Evolutionary conservation across 768 basidiomycete species (phyloP), one percentile per base, ranked within the genome.

Genomic region (Psilocybe sp.): DNA sequence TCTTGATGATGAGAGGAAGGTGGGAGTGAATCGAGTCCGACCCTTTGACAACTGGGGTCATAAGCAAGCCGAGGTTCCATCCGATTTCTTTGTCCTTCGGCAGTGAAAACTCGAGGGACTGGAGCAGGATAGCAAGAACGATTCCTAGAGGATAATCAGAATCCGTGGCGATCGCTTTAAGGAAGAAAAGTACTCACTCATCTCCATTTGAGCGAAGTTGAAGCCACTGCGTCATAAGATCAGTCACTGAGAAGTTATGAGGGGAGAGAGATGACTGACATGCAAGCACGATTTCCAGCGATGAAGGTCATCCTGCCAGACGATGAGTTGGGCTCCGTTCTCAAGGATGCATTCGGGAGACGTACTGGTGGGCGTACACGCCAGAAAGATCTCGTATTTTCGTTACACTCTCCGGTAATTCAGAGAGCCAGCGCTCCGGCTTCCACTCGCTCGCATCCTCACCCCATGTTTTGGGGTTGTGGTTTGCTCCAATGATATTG

Each of bases 341-440:
- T 23, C 33, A 20, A 44, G 34, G 6, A 19, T 33, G 40, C 10
- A 5, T 2, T 3, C 5, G 28, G 31, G 9, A 19, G 13, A 54
- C 53, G 6, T 16, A 54, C 53, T 46, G 41, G 47, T 54, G 44
- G 3, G 48, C 44, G 40, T 59, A 63, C 8, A 63, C 49, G 2
- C 59, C 59, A 16, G 62, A 57, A 11, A 59, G 46, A 9, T 56
- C 57, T 11, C 75, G 73, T 12, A 69, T 55, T 32, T 43, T 52
- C 6, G 51, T 47, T 12, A 47, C 51, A 16, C 46, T 52, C 14
- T 65, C 57, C 2, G 72, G 74, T n/a, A 73, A 59, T 1, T 65
- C 62, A 1, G 60, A 58, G 4, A 75, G 56, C 69, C 69, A 75
- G 11, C 72, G 64, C 45, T 72, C 72, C 6, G 73, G 72, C 46